phyloP scores from a whole-genome alignment of 371 early-diverging fungal genomes.

The Mortierella sp. region DNA sequence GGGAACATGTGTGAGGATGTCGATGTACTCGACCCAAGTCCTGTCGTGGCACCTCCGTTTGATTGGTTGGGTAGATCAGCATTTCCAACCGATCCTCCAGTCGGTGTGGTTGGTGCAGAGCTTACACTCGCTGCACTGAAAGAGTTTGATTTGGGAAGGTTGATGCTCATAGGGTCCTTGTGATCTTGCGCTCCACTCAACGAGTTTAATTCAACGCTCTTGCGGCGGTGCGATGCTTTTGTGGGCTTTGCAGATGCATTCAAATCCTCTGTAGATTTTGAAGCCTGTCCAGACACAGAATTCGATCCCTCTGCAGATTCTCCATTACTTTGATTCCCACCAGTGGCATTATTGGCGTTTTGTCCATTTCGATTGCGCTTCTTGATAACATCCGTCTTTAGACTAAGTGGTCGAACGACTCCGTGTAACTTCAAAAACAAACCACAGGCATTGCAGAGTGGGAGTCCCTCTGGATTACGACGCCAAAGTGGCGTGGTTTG shows the following conservation, averaged over 20 bases:
- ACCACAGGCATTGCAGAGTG: slow-evolving; percentile 77
- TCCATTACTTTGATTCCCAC: not conserved
- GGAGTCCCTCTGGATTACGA: slow-evolving; percentile 79
- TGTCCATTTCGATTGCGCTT: slow-evolving; percentile 78
- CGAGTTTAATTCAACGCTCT: slow-evolving; percentile 50
- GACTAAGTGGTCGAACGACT: slow-evolving; percentile 82
- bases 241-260: slow-evolving; percentile 17
- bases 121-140: slow-evolving; percentile 9
- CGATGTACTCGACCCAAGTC: slow-evolving; percentile 11
- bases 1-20: slow-evolving; percentile 49
- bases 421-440: slow-evolving; percentile 88
- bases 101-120: slow-evolving; percentile 48
- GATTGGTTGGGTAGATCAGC: slow-evolving; percentile 13
- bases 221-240: slow-evolving; percentile 43
- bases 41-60: not conserved
- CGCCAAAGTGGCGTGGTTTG: slow-evolving; percentile 98
- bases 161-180: slow-evolving; percentile 37
- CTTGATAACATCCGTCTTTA: slow-evolving; percentile 88
- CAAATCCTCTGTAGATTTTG: slow-evolving; percentile 38
- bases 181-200: slow-evolving; percentile 26
- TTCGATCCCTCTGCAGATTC: slow-evolving; percentile 19
- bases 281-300: slow-evolving; percentile 10
- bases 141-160: slow-evolving; percentile 25
- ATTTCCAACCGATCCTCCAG: slow-evolving; percentile 23
- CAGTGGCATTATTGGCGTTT: slow-evolving; percentile 24